Evolutionary conservation across 208 protist genomes (phyloP).

Genomic region (Balamuthia mandrillaris): DNA sequence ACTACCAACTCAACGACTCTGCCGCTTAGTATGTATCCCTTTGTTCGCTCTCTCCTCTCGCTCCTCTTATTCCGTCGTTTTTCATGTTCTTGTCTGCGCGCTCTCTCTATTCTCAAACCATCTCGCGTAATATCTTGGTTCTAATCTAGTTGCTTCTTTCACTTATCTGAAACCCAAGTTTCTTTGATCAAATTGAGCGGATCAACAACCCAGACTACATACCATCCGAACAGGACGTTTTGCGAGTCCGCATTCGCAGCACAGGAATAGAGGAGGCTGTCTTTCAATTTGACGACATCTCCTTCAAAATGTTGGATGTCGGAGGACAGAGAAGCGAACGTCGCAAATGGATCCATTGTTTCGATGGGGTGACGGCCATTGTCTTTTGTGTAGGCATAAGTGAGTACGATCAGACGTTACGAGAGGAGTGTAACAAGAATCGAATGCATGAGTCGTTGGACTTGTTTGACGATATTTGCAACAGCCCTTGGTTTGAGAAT

Average conservation of each 20-base stretch:
- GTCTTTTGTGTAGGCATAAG: conserved; percentile 73
- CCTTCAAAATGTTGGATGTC: conserved; percentile 73
- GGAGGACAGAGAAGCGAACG: conserved; percentile 72
- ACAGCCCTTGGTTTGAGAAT: conserved; percentile 67
- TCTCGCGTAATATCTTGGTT: background rate
- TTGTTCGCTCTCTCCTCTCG: background rate
- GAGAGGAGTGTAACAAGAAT: conserved; percentile 65
- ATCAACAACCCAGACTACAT: conserved; percentile 57
- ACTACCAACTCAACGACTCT: conserved; percentile 65
- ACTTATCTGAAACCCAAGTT: conserved; percentile 34
- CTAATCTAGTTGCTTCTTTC: too few relatives aligned
- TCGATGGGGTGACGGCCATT: conserved; percentile 73
- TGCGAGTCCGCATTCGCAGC: conserved; percentile 73
- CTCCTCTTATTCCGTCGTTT: background rate
- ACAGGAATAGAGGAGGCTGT: conserved; percentile 79
- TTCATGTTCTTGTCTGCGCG: background rate
- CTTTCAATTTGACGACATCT: conserved; percentile 60
- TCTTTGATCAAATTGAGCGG: conserved; percentile 58
- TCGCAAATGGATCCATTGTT: conserved; percentile 81
- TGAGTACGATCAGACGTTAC: conserved; percentile 66
- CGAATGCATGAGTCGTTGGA: conserved; percentile 75
- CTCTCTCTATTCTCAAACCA: background rate
- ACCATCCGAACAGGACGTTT: conserved; percentile 72
- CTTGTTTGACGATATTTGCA: conserved; percentile 79
- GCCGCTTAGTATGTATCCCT: conserved; percentile 54